These are phyloP conservation scores for Penicillium cataractarum DNA, from an alignment of 495 filamentous ascomycete genomes.

Conservation along the genomic window DNA sequence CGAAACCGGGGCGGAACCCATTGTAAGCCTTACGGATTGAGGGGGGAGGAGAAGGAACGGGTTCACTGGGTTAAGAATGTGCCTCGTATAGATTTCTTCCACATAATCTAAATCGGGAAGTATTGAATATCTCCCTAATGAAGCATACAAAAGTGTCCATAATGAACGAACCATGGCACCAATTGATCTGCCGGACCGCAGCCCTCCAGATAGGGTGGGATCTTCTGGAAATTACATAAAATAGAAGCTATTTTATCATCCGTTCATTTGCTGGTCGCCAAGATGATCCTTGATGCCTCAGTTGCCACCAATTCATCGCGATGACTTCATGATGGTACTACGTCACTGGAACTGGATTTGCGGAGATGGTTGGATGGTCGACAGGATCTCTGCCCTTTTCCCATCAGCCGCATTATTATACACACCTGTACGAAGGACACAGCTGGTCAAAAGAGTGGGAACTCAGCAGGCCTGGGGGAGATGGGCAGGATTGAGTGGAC, in stretches of 20 bases:
- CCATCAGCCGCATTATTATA: background rate
- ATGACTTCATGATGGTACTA: conserved; percentile 3
- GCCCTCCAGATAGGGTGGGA: background rate
- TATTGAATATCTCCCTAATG: too few species aligned
- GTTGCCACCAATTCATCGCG: background rate
- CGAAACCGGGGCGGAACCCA: background rate
- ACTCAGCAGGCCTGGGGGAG: background rate
- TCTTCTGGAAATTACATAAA: background rate
- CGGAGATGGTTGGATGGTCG: background rate
- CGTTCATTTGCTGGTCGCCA: background rate
- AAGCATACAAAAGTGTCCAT: background rate
- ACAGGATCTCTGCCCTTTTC: background rate
- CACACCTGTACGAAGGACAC: background rate
- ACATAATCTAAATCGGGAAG: too few species aligned
- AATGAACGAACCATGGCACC: conserved; percentile 2
- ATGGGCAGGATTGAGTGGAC: background rate
- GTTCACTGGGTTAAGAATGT: background rate
- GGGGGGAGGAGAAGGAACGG: background rate
- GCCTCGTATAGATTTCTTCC: background rate
- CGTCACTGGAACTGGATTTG: background rate
- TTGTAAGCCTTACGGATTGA: background rate
- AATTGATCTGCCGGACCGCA: conserved; percentile 11
- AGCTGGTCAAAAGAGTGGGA: too few species aligned
- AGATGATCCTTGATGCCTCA: background rate
- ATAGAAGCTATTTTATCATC: background rate